Base-by-base conservation (phyloP, 306 rosid species). In the Heteromeles arbutifolia region DNA sequence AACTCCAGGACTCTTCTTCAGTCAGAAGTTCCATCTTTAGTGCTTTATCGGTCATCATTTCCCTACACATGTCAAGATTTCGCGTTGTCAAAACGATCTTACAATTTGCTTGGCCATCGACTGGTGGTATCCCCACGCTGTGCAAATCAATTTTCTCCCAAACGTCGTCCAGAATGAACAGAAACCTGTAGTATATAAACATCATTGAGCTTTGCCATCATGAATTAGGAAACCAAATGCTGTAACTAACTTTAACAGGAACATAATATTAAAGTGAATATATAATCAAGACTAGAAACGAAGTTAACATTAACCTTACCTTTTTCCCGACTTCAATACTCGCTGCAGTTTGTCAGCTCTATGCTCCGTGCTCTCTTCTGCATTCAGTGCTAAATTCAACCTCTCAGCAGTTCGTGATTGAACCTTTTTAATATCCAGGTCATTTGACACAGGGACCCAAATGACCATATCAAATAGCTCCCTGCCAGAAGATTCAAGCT, bases 1-100 rank as follows among this genome's bases (percentile, higher is more conserved):
- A 54, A 37, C 56, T 45, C 82, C 82, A 79, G 24, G 74, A 73
- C 57, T 79, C 82, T 79, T 72, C 78, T n/a, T 79, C 69, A 11
- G 29, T 24, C 28, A 79, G 54, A 72, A 41, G 67, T 13, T 65
- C 82, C 43, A 79, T 50, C 34, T 65, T 79, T 14, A 79, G 0
- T 48, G 54, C 73, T 21, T 25, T 37, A 65, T 53, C 37, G 0
- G 63, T 65, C 68, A 53, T 72, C 82, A 79, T 79, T n/a, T 79
- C 31, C 53, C 78, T 72, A 54, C 82, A 72, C 8, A 79, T 62
- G 4, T 12, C 52, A 24, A 39, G 44, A 25, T 26, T 53, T 5
- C 43, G 68, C 29, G 82, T 50, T 39, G 82, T 79, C 39, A 72
- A 21, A 53, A 79, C 8, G 21, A 79, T 72, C 77, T 79, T 79